Conservation (phyloP, 2,329 filamentous ascomycete species). For the Amauroascus niger region DNA sequence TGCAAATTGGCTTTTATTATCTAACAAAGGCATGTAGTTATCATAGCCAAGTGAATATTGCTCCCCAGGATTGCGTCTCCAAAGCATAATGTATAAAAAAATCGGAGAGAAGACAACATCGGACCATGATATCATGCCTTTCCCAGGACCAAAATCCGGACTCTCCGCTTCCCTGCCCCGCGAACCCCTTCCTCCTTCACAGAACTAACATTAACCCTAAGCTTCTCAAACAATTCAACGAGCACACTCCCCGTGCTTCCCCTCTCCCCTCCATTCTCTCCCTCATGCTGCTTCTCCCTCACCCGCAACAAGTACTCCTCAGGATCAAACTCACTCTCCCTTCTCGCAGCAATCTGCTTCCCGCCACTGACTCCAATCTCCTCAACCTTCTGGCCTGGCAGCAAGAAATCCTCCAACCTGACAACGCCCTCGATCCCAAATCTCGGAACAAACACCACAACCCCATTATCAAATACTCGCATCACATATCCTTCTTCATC, state of each 20-base stretch:
- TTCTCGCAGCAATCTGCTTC: slow-evolving; percentile 29
- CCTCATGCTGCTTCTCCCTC: slow-evolving; percentile 47
- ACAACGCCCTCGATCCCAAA: slow-evolving; percentile 95
- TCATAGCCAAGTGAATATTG: neutral
- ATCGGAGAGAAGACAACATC: neutral
- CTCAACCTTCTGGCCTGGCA: slow-evolving; percentile 31
- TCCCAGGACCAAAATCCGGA: slow-evolving; percentile 36
- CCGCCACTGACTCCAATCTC: slow-evolving; percentile 6
- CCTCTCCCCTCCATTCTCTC: slow-evolving; percentile 46
- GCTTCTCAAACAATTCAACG: slow-evolving; percentile 85
- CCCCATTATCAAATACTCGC: slow-evolving; percentile 94
- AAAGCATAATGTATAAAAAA: neutral
- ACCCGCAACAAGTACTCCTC: slow-evolving; percentile 70
- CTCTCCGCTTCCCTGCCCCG: slow-evolving; percentile 81
- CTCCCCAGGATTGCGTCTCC: neutral
- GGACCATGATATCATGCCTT: slow-evolving; percentile 10
- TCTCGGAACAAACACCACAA: slow-evolving; percentile 88
- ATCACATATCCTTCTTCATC: slow-evolving; percentile 93
- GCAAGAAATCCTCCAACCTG: slow-evolving; percentile 69
- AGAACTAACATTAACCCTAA: slow-evolving; percentile 79
- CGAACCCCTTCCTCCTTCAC: slow-evolving; percentile 66
- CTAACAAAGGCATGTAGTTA: neutral
- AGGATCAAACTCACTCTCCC: slow-evolving; percentile 71
- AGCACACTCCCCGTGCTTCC: slow-evolving; percentile 40
- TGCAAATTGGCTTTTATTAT: neutral